Base-by-base conservation (phyloP, 371 early-diverging fungal genomes). In the Capillidium rhysosporum region DNA sequence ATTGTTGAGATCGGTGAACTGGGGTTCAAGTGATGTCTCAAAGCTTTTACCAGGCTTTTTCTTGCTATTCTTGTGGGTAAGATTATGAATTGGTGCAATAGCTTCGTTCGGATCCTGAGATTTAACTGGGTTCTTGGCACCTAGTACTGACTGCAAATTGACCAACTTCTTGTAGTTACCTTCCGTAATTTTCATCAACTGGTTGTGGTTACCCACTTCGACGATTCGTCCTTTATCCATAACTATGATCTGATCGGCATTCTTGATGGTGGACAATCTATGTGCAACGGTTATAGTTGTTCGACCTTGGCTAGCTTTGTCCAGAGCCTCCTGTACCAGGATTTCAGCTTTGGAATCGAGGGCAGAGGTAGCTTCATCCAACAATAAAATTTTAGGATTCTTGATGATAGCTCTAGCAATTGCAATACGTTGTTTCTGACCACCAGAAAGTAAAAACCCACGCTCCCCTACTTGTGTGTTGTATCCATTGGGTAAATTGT, bases 331-430 rank as follows among this genome's bases (percentile, higher is more conserved):
- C 46, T 77, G 76, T 1, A 80, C 77, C 30, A 79, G 57, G 5
- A 68, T 64, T 55, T 79, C 80, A 0, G 71, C 70, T 55, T 71
- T 71, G 0, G 82, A 79, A 73, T 92, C 90, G 34, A 90, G 61
- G 0, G 84, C 82, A 41, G 80, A 75, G 0, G 93, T 91, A 0
- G 91, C 86, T 63, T 93, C 90, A 62, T 93, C 93, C 54, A 89
- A 61, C 2, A 91, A 68, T 20, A 89, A 67, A 49, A 86, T 71
- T 40, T 69, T 70, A 9, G 84, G 83, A 56, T 82, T 67, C 48
- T 76, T 72, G 28, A 86, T 59, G 23, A 89, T 60, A 1, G 86
- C 86, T n/a, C 89, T 65, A 1, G 87, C 86, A 57, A 90, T 65
- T 26, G 69, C 56, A 21, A 73, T 65, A 65, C 57, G 54, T 43